phyloP scores from a whole-genome alignment of 306 rosid genomes.

The Medicago lupulina region DNA sequence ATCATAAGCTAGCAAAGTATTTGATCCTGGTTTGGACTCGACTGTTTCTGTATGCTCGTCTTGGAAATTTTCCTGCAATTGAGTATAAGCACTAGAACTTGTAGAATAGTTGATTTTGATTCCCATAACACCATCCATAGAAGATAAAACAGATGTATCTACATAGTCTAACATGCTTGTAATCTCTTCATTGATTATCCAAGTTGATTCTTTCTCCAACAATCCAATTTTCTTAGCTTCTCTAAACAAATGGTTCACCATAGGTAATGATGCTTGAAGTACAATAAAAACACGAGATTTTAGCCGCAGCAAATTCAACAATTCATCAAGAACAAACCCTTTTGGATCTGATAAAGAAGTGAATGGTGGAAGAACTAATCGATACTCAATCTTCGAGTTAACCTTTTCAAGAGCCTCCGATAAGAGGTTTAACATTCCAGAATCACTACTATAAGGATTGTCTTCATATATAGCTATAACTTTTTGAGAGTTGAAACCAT shows the following conservation, averaged over 20 bases:
- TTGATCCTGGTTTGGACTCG: slow-evolving; percentile 44
- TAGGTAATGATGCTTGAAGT: slow-evolving; percentile 62
- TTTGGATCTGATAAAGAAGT: slow-evolving; percentile 57
- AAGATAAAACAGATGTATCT: slow-evolving; percentile 43
- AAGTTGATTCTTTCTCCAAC: slow-evolving; percentile 51
- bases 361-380: slow-evolving; percentile 57
- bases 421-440: slow-evolving; percentile 51
- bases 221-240: slow-evolving; percentile 63
- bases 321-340: slow-evolving; percentile 56
- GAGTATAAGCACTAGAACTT: slow-evolving; percentile 35
- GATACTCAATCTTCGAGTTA: slow-evolving; percentile 59
- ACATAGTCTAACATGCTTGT: slow-evolving; percentile 46
- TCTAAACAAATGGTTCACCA: slow-evolving; percentile 55
- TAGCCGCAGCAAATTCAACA: slow-evolving; percentile 43
- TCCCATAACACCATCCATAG: slow-evolving; percentile 66
- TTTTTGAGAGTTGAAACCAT: slow-evolving; percentile 40
- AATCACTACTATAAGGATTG: slow-evolving; percentile 51
- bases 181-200: slow-evolving; percentile 63
- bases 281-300: slow-evolving; percentile 66
- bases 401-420: slow-evolving; percentile 61
- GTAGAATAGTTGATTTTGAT: slow-evolving; percentile 51
- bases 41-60: slow-evolving; percentile 32
- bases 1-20: slow-evolving; percentile 68
- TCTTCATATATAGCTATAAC: slow-evolving; percentile 63
- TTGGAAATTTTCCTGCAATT: slow-evolving; percentile 46